A percentile compares a stretch with the other conserved stretches of the same genome.
Evolutionary conservation across 1,284 basidiomycete species (phyloP).

Genomic region (Papiliotrema terrestris): DNA sequence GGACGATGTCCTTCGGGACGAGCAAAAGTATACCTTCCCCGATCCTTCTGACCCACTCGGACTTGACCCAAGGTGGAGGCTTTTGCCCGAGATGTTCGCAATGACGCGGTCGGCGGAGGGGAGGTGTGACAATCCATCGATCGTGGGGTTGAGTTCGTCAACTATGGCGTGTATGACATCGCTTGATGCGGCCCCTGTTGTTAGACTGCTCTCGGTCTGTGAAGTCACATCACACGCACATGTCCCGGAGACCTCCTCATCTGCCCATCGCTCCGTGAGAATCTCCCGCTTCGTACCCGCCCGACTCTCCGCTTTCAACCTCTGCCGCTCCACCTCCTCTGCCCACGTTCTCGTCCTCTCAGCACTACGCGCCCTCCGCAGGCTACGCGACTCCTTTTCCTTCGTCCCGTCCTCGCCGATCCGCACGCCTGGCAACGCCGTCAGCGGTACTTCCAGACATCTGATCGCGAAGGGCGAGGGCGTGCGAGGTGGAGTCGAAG

Average conservation of each 20-base stretch:
- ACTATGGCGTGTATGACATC: slow-evolving; percentile 17
- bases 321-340: slow-evolving; percentile 17
- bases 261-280: not conserved
- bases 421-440: not conserved
- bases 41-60: not conserved
- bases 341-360: slow-evolving; percentile 26
- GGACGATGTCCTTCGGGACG: not conserved
- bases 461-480: not conserved
- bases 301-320: not conserved
- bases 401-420: not conserved
- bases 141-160: slow-evolving; percentile 5
- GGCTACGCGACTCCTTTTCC: not conserved
- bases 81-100: not conserved
- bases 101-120: slow-evolving; percentile 15
- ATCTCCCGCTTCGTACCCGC: no score
- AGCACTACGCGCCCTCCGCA: slow-evolving; percentile 4
- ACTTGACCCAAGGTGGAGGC: not conserved
- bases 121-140: not conserved
- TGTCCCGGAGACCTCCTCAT: not conserved
- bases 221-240: not conserved
- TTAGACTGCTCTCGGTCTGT: not conserved
- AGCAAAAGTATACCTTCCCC: not conserved
- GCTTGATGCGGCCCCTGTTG: slow-evolving; percentile 12
- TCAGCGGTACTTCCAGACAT: not conserved
- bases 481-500: not conserved